These are phyloP conservation scores for Solanum rostratum DNA, from an alignment of 257 asterid species.

Conservation along the genomic window DNA sequence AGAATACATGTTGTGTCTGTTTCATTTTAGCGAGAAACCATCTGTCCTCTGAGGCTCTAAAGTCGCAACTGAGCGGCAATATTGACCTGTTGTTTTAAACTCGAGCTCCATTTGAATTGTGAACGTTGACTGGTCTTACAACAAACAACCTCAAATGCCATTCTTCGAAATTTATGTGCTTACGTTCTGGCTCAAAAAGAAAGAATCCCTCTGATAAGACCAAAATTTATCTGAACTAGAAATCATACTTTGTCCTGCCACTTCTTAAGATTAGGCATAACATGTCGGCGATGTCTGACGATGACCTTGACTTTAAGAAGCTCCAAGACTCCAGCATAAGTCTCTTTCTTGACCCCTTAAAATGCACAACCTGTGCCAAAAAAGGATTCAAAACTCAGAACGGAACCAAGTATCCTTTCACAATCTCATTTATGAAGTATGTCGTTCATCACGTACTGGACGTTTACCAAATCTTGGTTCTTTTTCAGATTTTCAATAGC, in stretches of 20 bases:
- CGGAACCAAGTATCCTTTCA: neutral
- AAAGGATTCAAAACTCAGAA: neutral
- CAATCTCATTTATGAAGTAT: neutral
- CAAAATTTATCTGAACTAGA: slow-evolving; percentile 17
- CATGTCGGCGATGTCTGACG: slow-evolving; percentile 51
- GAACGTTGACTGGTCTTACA: neutral
- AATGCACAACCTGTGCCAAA: slow-evolving; percentile 64
- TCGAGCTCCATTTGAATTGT: neutral
- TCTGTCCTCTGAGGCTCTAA: neutral
- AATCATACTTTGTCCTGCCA: slow-evolving; percentile 89
- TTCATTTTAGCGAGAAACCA: neutral
- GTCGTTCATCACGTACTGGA: neutral
- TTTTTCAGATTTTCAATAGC: neutral
- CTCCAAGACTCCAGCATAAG: slow-evolving; percentile 95
- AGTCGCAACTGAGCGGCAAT: neutral
- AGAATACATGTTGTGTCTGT: neutral
- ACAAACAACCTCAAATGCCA: neutral
- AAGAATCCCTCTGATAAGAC: neutral
- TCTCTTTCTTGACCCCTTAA: slow-evolving; percentile 92
- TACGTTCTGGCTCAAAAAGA: neutral
- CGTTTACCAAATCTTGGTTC: neutral
- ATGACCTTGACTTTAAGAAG: slow-evolving; percentile 37
- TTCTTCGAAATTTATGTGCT: neutral
- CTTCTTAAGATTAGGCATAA: slow-evolving; percentile 76
- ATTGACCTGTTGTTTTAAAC: neutral